Percentiles rank a stretch among this genome's conserved stretches.
Evolutionary conservation across 2,329 filamentous ascomycete species (phyloP).

Genomic region (Fusarium tuaranense): DNA sequence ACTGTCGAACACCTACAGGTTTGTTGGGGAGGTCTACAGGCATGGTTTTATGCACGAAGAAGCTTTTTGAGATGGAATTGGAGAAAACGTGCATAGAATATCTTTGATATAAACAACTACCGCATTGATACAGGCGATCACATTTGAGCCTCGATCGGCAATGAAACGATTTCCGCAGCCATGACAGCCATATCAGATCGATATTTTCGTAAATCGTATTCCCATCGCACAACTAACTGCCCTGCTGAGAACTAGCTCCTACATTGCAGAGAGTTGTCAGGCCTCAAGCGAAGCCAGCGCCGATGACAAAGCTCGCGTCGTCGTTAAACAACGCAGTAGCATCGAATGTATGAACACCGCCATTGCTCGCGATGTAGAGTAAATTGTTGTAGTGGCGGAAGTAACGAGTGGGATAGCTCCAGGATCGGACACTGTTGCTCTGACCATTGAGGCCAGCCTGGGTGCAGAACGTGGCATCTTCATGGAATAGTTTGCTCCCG

Average conservation of each 20-base stretch:
- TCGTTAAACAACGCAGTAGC: not conserved
- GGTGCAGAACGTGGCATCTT: constrained; percentile 26
- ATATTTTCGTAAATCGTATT: not conserved
- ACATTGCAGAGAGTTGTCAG: not conserved
- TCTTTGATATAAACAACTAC: not conserved
- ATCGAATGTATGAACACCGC: constrained; percentile 23
- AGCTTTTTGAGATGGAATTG: not conserved
- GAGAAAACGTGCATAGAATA: not conserved
- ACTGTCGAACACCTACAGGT: not conserved
- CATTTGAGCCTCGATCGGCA: not conserved
- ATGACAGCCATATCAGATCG: not conserved
- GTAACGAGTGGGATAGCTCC: constrained; percentile 27
- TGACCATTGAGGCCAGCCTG: constrained; percentile 15
- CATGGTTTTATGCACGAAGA: not conserved
- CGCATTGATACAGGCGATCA: not conserved
- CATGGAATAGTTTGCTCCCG: constrained; percentile 14
- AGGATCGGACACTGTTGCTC: constrained; percentile 16
- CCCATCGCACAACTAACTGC: not conserved
- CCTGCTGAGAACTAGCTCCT: not conserved
- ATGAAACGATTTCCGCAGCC: not conserved
- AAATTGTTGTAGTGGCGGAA: constrained; percentile 17
- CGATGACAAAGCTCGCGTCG: constrained; percentile 16
- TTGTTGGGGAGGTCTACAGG: not conserved
- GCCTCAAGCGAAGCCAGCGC: not conserved
- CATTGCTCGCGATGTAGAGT: constrained; percentile 7